Evolutionary conservation across 1,284 basidiomycete species (phyloP).

Genomic region (Ustilago loliicola): DNA sequence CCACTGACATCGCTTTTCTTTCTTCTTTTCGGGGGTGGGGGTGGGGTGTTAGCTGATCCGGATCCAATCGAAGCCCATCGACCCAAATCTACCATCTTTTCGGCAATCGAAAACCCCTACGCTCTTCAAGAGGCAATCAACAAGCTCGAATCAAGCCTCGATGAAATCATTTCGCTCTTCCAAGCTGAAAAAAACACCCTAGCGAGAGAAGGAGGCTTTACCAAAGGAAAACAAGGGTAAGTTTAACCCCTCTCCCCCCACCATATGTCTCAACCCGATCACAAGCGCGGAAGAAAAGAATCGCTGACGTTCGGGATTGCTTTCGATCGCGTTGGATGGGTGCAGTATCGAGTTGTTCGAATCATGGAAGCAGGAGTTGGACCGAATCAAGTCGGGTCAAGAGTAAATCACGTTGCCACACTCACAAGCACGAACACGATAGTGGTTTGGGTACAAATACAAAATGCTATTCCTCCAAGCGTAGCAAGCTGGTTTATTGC

Average conservation of each 20-base stretch:
- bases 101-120: conserved; percentile 63
- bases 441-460: conserved; percentile 15
- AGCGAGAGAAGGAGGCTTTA: conserved; percentile 52
- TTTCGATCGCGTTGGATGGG: too few species aligned
- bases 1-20: conserved; percentile 1
- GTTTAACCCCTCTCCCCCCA: conserved; percentile 11
- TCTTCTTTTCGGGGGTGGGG: neutral
- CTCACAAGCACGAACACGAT: conserved; percentile 1
- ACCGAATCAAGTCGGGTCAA: conserved; percentile 56
- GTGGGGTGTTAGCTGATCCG: conserved; percentile 24
- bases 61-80: conserved; percentile 39
- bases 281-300: too few species aligned
- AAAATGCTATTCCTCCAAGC: conserved; percentile 2
- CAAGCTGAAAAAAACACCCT: conserved; percentile 61
- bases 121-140: conserved; percentile 56
- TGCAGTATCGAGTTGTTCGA: conserved; percentile 54
- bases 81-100: conserved; percentile 52
- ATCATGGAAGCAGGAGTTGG: conserved; percentile 57
- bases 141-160: conserved; percentile 55
- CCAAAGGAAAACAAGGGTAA: conserved; percentile 62
- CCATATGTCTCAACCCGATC: too few species aligned
- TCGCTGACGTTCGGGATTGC: neutral
- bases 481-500: neutral
- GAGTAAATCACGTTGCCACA: conserved; percentile 12
- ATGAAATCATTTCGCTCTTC: conserved; percentile 61